Conservation (phyloP, 768 basidiomycete genomes). For the Lactifluus subvellereus region DNA sequence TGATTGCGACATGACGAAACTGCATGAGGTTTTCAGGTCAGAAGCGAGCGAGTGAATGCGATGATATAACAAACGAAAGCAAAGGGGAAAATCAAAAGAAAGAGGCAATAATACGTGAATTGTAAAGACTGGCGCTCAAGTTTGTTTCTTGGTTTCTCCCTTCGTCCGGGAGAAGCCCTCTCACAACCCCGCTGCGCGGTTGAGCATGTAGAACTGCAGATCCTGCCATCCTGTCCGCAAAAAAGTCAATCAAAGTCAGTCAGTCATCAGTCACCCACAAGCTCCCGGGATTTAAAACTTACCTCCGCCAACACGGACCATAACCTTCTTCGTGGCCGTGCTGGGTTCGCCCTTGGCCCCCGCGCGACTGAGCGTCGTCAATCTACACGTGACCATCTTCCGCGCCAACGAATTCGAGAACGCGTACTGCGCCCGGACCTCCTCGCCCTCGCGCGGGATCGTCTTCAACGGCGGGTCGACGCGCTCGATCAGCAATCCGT, state of each 20-base stretch:
- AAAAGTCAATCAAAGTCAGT: too few relatives aligned
- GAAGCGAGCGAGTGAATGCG: slow-evolving; percentile 17
- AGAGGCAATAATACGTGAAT: background rate
- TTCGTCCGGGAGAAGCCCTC: background rate
- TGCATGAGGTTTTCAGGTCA: slow-evolving; percentile 11
- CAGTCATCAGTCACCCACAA: too few relatives aligned
- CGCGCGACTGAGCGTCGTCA: slow-evolving; percentile 70
- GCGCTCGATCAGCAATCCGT: slow-evolving; percentile 72
- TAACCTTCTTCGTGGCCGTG: slow-evolving; percentile 69
- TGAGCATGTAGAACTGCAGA: slow-evolving; percentile 67
- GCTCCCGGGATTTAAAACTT: background rate
- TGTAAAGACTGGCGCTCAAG: slow-evolving; percentile 15
- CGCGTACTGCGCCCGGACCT: slow-evolving; percentile 78
- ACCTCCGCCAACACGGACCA: slow-evolving; percentile 87
- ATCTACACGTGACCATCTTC: slow-evolving; percentile 71
- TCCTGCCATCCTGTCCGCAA: slow-evolving; percentile 65
- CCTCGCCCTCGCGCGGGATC: slow-evolving; percentile 65
- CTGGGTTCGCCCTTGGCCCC: slow-evolving; percentile 37
- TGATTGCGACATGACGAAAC: slow-evolving; percentile 8
- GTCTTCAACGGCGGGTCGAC: slow-evolving; percentile 69
- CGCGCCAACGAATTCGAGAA: slow-evolving; percentile 67
- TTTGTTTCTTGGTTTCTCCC: background rate
- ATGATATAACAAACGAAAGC: slow-evolving; percentile 23
- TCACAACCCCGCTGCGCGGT: slow-evolving; percentile 66
- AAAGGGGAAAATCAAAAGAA: background rate